phyloP scores from a whole-genome alignment of 441 rosid genomes.

The Gossypium trilobum region DNA sequence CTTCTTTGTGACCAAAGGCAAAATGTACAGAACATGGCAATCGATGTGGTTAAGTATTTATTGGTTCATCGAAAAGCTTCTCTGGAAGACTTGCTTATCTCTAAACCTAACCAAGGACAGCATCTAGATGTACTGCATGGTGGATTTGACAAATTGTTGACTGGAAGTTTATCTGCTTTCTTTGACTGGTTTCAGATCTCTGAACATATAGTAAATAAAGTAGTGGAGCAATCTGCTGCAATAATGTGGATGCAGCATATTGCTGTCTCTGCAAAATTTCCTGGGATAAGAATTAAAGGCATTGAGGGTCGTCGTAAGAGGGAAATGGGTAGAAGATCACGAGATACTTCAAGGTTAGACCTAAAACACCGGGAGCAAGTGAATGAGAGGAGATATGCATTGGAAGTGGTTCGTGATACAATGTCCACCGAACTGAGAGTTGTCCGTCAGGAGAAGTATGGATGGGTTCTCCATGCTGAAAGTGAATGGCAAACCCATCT shows the following conservation, averaged over 20 bases:
- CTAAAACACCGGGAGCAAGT: constrained; percentile 90
- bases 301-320: constrained; percentile 91
- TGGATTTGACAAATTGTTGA: constrained; percentile 90
- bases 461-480: constrained; percentile 99
- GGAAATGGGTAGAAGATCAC: constrained; percentile 86
- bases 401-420: constrained; percentile 88
- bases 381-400: constrained; percentile 90
- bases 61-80: constrained; percentile 87
- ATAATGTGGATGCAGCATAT: constrained; percentile 97
- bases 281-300: constrained; percentile 91
- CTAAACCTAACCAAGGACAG: constrained; percentile 83
- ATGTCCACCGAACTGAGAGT: constrained; percentile 99
- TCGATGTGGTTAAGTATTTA: constrained; percentile 73
- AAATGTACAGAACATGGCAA: constrained; percentile 75
- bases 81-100: constrained; percentile 81
- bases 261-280: constrained; percentile 94
- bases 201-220: constrained; percentile 69
- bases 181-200: constrained; percentile 84
- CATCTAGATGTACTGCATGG: constrained; percentile 74
- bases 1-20: constrained; percentile 77
- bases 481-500: constrained; percentile 99
- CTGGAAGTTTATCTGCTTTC: constrained; percentile 68
- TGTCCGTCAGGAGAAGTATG: constrained; percentile 99
- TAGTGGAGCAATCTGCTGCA: constrained; percentile 94
- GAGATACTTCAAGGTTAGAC: constrained; percentile 76